Evolutionary conservation across 2,329 filamentous ascomycete species (phyloP).

Genomic region (Cladorrhinum sp.): DNA sequence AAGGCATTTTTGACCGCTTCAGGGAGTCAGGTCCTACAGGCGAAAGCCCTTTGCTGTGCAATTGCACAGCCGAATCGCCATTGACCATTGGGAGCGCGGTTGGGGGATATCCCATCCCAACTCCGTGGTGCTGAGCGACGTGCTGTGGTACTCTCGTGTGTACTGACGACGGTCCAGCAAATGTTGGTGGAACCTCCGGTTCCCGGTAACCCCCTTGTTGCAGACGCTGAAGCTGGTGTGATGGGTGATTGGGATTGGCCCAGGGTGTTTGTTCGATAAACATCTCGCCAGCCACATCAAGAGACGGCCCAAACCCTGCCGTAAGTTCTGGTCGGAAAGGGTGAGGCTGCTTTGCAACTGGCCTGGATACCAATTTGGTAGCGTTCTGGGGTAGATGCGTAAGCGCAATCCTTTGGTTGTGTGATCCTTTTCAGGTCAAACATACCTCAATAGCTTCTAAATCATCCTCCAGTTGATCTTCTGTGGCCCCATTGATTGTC

Average conservation of each 20-base stretch:
- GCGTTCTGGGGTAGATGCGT: conserved; percentile 33
- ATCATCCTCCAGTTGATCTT: conserved; percentile 78
- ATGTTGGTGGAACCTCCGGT: conserved; percentile 30
- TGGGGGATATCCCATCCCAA: conserved; percentile 33
- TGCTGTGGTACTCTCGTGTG: conserved; percentile 40
- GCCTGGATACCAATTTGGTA: conserved; percentile 25
- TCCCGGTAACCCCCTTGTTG: conserved; percentile 36
- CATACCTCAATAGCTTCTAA: conserved; percentile 84
- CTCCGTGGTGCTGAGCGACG: conserved; percentile 1
- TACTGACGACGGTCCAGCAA: conserved; percentile 33
- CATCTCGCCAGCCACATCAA: conserved; percentile 71
- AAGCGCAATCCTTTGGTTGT: conserved; percentile 15
- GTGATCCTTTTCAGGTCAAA: conserved; percentile 26
- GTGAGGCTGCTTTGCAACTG: conserved; percentile 13
- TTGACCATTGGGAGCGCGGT: conserved; percentile 31
- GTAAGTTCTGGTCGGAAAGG: conserved; percentile 46
- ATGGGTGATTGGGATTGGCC: conserved; percentile 83
- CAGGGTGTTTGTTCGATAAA: conserved; percentile 88
- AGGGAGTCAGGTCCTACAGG: conserved; percentile 18
- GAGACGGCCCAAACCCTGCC: conserved; percentile 4
- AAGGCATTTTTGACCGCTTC: conserved; percentile 30
- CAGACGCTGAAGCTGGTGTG: conserved; percentile 54
- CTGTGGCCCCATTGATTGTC: conserved; percentile 68
- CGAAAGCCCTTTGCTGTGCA: conserved; percentile 23
- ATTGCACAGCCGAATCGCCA: conserved; percentile 23